phyloP scores from a whole-genome alignment of 2,329 filamentous ascomycete genomes.

The Fusarium verrucosum region DNA sequence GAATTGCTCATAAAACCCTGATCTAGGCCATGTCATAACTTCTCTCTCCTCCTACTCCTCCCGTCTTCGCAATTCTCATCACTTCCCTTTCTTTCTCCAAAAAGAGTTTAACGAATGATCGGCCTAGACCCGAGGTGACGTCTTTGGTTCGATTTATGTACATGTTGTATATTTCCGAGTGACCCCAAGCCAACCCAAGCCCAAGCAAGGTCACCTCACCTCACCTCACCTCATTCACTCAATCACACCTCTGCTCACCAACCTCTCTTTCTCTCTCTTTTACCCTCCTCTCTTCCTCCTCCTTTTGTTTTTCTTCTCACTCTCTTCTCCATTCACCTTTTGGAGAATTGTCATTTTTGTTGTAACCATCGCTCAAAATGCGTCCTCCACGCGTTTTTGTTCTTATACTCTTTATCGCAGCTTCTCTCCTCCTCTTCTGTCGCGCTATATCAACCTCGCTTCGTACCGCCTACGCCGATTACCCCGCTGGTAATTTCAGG shows the following conservation, averaged over 20 bases:
- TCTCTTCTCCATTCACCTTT: neutral
- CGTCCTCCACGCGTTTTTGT: slow-evolving; percentile 64
- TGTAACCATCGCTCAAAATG: slow-evolving; percentile 55
- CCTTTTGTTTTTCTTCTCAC: slow-evolving; percentile 9
- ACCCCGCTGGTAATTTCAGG: slow-evolving; percentile 42
- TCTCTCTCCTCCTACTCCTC: neutral
- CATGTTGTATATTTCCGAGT: slow-evolving; percentile 36
- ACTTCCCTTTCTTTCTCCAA: neutral
- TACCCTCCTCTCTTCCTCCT: slow-evolving; percentile 1
- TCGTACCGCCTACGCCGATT: slow-evolving; percentile 42
- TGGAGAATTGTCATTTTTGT: slow-evolving; percentile 11
- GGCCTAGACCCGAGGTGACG: slow-evolving; percentile 34
- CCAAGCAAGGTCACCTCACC: slow-evolving; percentile 36
- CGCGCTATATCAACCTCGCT: slow-evolving; percentile 58
- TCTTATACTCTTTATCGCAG: slow-evolving; percentile 62
- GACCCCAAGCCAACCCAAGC: slow-evolving; percentile 10
- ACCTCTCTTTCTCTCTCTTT: slow-evolving; percentile 11
- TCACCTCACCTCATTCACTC: too few species aligned
- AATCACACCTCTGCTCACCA: neutral
- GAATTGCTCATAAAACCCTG: slow-evolving; percentile 7
- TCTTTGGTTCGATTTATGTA: slow-evolving; percentile 32
- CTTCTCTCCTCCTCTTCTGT: slow-evolving; percentile 64
- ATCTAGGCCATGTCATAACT: slow-evolving; percentile 9
- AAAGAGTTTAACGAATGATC: slow-evolving; percentile 22
- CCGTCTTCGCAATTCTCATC: neutral